These are phyloP conservation scores for Trypanosoma avium DNA, from an alignment of 208 protist genomes.

Conservation along the genomic window DNA sequence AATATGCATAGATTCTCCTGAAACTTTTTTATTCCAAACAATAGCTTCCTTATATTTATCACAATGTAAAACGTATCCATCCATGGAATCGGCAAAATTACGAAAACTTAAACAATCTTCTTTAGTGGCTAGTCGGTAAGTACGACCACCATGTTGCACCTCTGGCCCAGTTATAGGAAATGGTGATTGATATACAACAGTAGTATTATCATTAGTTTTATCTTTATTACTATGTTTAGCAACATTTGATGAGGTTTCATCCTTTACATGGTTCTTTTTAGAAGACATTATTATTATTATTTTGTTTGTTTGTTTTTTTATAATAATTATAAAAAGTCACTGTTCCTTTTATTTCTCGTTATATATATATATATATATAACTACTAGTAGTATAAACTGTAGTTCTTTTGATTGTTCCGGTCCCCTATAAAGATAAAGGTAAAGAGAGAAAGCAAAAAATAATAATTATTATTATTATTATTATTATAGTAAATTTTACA, in stretches of 20 bases:
- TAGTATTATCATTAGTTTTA: not conserved
- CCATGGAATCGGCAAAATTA: slow-evolving; percentile 68
- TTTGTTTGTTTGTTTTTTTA: not conserved
- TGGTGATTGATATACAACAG: slow-evolving; percentile 56
- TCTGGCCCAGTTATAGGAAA: slow-evolving; percentile 54
- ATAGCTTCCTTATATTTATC: slow-evolving; percentile 45
- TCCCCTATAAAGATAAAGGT: not conserved
- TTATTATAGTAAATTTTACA: too few relatives aligned
- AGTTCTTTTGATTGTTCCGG: not conserved
- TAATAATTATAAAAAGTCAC: too few relatives aligned
- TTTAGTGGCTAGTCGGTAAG: slow-evolving; percentile 63
- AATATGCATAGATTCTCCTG: slow-evolving; percentile 67
- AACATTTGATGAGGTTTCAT: too few relatives aligned
- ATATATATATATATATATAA: too few relatives aligned
- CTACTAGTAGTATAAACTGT: too few relatives aligned
- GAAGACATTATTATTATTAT: not conserved
- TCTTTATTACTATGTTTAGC: not conserved
- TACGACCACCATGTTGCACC: slow-evolving; percentile 33
- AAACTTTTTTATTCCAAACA: slow-evolving; percentile 73
- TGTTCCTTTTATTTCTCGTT: too few relatives aligned
- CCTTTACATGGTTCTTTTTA: too few relatives aligned
- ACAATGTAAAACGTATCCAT: slow-evolving; percentile 69
- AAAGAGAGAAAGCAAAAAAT: slow-evolving; percentile 21
- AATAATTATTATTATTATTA: too few relatives aligned
- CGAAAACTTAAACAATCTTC: slow-evolving; percentile 70